phyloP scores from a whole-genome alignment of 2,329 filamentous ascomycete species.

The Apiospora arundinis region DNA sequence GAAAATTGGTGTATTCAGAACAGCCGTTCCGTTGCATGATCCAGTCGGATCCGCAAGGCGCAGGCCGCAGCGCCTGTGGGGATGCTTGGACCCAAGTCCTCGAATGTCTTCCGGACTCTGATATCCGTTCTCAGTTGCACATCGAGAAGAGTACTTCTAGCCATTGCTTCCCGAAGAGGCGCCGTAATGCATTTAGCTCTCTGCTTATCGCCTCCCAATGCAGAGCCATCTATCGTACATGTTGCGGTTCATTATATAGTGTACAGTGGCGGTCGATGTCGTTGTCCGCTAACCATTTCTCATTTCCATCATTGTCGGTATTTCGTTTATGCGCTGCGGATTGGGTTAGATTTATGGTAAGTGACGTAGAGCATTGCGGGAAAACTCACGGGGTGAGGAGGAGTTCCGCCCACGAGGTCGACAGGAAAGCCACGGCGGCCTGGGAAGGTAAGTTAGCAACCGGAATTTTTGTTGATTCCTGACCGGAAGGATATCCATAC shows the following conservation, averaged over 20 bases:
- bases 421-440: conserved; percentile 70
- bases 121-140: neutral
- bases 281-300: neutral
- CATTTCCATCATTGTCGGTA: neutral
- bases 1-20: conserved; percentile 11
- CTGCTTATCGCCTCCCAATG: neutral
- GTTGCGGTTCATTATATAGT: conserved; percentile 20
- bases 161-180: neutral
- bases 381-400: conserved; percentile 68
- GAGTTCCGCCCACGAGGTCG: conserved; percentile 71
- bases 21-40: neutral
- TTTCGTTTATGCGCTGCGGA: neutral
- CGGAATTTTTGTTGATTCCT: neutral
- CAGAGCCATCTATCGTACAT: conserved; percentile 21
- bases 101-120: neutral
- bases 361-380: neutral
- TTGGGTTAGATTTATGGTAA: neutral
- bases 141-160: neutral
- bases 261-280: neutral
- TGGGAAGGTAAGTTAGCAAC: conserved; percentile 37
- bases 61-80: neutral
- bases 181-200: neutral
- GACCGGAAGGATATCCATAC: conserved; percentile 54
- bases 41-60: neutral
- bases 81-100: neutral